Evolutionary conservation across 2,329 filamentous ascomycete species (phyloP), one percentile per base, ranked within the genome.

Genomic region (Westerdykella ornata): DNA sequence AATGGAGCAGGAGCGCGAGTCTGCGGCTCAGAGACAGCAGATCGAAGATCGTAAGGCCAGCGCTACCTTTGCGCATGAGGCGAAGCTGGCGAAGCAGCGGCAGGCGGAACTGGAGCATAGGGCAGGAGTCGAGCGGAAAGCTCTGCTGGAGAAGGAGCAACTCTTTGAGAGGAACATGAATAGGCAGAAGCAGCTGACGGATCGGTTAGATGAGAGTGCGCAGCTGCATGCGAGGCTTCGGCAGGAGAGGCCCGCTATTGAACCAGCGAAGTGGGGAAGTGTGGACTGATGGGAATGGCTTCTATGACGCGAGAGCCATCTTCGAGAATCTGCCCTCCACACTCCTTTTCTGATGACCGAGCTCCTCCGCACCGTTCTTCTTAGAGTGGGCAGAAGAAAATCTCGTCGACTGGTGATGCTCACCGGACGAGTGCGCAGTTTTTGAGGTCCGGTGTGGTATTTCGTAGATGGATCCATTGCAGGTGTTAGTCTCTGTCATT

Each of bases 121-220:
- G 12, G 50, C 48, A 0, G 46, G 37, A 2, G 46, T 59, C 16
- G 62, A 64, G 47, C 47, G 52, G 31, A 44, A 47, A 20, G 46
- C 54, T 46, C 26, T 65, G 9, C 53, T 52, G 48, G 59, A 62
- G 35, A 65, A 62, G 44, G 60, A 65, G 35, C 52, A 62, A 29
- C 30, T 60, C 42, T 62, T 56, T 45, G 54, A 62, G 36, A 44
- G 54, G 43, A 64, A 65, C 48, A 52, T 60, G 2, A 51, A 48
- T 41, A 55, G 58, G 43, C 60, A 64, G 48, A 54, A 54, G 46
- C 47, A 52, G 42, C 34, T 62, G 9, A 59, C 53, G 26, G 48
- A 59, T 33, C 47, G 56, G 39, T 39, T 57, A 43, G 57, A 59
- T 48, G 54, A 60, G 46, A 61, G 58, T 46, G 57, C 59, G 6